phyloP scores from a whole-genome alignment of 2,329 filamentous ascomycete species.

The Ophiocordyceps robertsii region DNA sequence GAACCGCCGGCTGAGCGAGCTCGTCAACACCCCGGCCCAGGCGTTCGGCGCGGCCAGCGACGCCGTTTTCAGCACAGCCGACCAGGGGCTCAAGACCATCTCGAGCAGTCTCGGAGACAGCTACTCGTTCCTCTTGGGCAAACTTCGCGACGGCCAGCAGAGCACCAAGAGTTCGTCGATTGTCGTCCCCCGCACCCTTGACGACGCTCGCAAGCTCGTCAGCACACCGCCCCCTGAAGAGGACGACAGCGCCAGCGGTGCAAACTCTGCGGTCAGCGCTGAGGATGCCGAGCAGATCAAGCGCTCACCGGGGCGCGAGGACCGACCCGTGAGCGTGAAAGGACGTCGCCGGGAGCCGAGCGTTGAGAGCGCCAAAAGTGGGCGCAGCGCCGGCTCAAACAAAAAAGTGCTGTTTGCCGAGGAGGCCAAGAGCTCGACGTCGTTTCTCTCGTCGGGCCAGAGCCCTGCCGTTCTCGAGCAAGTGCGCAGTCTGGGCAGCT shows the following conservation, averaged over 20 bases:
- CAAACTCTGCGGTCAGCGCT: constrained; percentile 18
- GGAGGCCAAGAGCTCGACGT: constrained; percentile 13
- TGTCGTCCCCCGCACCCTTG: constrained; percentile 73
- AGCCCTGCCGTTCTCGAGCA: constrained; percentile 59
- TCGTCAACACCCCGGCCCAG: constrained; percentile 74
- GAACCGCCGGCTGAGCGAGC: constrained; percentile 67
- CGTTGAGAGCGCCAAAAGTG: constrained; percentile 58
- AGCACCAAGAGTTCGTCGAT: constrained; percentile 27
- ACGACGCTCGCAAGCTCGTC: constrained; percentile 83
- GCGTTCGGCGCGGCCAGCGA: constrained; percentile 74
- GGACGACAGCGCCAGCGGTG: constrained; percentile 41
- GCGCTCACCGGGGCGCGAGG: constrained; percentile 30
- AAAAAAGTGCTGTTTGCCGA: constrained; percentile 42
- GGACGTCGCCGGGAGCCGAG: constrained; percentile 65
- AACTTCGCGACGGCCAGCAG: constrained; percentile 59
- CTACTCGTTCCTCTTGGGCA: constrained; percentile 85
- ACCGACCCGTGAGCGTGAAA: constrained; percentile 58
- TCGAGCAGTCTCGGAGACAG: constrained; percentile 82
- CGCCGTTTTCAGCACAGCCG: constrained; percentile 73
- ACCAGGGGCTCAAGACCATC: constrained; percentile 85
- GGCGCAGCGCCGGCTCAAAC: constrained; percentile 46
- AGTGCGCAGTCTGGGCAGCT: constrained; percentile 67
- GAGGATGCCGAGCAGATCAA: constrained; percentile 20
- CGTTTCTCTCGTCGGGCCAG: constrained; percentile 6
- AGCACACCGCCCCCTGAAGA: constrained; percentile 55